Evolutionary conservation across 495 filamentous ascomycete genomes (phyloP), one percentile per base, ranked within the genome.

Genomic region (Elaphomyces granulatus): DNA sequence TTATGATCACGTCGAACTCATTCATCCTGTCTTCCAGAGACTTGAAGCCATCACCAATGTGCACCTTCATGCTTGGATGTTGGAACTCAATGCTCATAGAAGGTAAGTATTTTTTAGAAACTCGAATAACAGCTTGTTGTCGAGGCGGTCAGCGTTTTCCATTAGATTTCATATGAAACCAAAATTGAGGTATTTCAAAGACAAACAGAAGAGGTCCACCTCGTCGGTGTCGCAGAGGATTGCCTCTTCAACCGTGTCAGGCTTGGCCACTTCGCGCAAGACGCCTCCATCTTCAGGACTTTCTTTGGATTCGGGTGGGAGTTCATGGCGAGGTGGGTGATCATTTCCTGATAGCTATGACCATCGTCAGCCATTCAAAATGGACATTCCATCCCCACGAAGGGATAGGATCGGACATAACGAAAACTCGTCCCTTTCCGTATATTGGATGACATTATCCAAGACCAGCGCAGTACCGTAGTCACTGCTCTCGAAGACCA

Each of bases 1-100:
- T 99, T 70, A 99, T 99, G 70, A 99, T 99, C 50, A 99, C 85
- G 58, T 99, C 90, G 55, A 95, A 99, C 52, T 81, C 77, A 68
- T 94, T 87, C 75, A 87, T 83, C 64, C 79, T 80, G 49, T 86
- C 75, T 60, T 81, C 76, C 38, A 99, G 71, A 68, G 92, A 99
- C 72, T 95, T 84, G 75, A 99, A 96, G 51, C 90, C 90, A 56
- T 99, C 90, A 45, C 87, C 92, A 45, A 99, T 70, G 66, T 93
- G 81, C 49, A 79, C 75, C 66, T 78, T 86, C 52, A 84, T 80
- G 60, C 87, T 90, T 53, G 87, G 85, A 74, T 95, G 82, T 48
- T 92, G 68, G 70, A 88, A 92, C 49, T 87, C 83, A 42, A 81
- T 77, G 51, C 84, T 70, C 90, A 99, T 99, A 51, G 79, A 77